Percentiles rank a stretch among this genome's conserved stretches.
Evolutionary conservation across 169 alveolate species (phyloP).

Genomic region (Cyclospora cayetanensis): DNA sequence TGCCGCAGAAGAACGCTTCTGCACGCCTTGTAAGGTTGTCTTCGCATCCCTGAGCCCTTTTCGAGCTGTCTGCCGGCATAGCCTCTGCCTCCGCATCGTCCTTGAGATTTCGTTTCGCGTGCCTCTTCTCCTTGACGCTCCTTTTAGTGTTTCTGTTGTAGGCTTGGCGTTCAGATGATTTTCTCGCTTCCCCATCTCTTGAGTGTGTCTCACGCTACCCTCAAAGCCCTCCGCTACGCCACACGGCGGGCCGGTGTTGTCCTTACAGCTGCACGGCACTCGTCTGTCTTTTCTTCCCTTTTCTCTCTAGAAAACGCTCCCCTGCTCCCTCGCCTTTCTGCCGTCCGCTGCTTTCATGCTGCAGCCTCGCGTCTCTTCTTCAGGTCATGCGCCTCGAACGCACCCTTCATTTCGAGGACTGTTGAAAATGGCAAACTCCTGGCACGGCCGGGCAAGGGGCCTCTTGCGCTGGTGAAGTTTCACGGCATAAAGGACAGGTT

Average conservation of each 20-base stretch:
- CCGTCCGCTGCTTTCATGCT: not conserved
- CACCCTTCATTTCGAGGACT: not conserved
- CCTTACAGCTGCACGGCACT: too few species aligned
- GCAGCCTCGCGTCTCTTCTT: slow-evolving; percentile 28
- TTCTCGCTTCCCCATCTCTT: not conserved
- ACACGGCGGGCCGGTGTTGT: too few species aligned
- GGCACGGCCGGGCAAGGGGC: not conserved
- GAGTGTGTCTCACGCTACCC: too few species aligned
- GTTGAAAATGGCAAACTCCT: not conserved
- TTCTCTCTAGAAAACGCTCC: too few species aligned
- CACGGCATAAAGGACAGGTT: slow-evolving; percentile 21
- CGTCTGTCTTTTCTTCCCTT: too few species aligned
- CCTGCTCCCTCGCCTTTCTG: too few species aligned
- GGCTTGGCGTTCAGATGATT: not conserved
- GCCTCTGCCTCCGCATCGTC: not conserved
- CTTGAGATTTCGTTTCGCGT: not conserved
- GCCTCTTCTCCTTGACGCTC: not conserved
- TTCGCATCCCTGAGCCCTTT: not conserved
- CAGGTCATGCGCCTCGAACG: not conserved
- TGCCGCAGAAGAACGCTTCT: not conserved
- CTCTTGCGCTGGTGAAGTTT: slow-evolving; percentile 5
- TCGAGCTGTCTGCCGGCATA: not conserved
- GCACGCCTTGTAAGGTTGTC: not conserved
- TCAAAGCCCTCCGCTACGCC: too few species aligned
- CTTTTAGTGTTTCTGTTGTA: not conserved